phyloP scores from a whole-genome alignment of 257 asterid species.

The Capsicum baccatum region DNA sequence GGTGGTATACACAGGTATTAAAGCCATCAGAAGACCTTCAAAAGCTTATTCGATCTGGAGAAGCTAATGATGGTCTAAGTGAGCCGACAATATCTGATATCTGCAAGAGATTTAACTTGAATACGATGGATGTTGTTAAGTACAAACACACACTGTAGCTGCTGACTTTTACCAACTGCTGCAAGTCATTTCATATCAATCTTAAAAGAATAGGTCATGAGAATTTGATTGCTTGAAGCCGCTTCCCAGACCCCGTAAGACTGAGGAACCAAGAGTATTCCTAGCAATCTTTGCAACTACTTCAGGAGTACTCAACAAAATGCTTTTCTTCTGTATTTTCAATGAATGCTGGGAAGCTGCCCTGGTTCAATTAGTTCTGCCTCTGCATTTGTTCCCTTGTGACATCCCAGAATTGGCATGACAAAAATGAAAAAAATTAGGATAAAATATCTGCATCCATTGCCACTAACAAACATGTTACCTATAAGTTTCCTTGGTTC shows the following conservation, averaged over 20 bases:
- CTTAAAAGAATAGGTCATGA: neutral
- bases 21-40: slow-evolving; percentile 75
- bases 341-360: neutral
- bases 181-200: slow-evolving; percentile 10
- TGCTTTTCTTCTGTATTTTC: slow-evolving; percentile 11
- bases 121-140: slow-evolving; percentile 60
- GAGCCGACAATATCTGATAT: slow-evolving; percentile 59
- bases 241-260: neutral
- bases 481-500: slow-evolving; percentile 11
- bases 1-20: slow-evolving; percentile 49
- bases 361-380: neutral
- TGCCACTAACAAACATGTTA: neutral
- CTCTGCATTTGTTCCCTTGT: slow-evolving; percentile 11
- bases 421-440: neutral
- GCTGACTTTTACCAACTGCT: slow-evolving; percentile 25
- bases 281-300: neutral
- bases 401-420: neutral
- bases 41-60: slow-evolving; percentile 49
- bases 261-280: neutral
- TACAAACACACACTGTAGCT: slow-evolving; percentile 57
- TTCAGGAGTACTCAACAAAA: neutral
- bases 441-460: neutral
- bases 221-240: slow-evolving; percentile 6
- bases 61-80: slow-evolving; percentile 49
- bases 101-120: slow-evolving; percentile 65